Percentiles rank a stretch among this genome's conserved stretches.
Evolutionary conservation across 208 protist genomes (phyloP).

Genomic region (Leptomonas pyrrhocoris): DNA sequence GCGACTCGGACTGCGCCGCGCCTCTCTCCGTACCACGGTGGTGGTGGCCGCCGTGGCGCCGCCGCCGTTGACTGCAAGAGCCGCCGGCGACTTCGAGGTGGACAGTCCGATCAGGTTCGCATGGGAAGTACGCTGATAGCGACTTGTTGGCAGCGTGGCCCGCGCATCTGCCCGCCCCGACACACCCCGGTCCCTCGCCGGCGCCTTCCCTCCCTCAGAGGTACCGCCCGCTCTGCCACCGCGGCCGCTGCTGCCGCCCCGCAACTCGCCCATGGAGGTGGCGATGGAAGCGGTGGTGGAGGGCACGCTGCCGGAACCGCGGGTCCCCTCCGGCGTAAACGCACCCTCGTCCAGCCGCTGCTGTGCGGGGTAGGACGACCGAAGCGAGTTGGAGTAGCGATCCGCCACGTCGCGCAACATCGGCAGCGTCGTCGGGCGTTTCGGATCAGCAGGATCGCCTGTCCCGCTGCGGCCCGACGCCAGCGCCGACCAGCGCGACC

Average conservation of each 20-base stretch:
- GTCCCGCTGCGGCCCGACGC: background rate
- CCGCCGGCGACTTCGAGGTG: background rate
- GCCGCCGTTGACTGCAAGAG: background rate
- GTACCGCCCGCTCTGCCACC: background rate
- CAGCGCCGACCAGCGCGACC: background rate
- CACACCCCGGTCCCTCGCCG: background rate
- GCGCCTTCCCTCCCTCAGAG: background rate
- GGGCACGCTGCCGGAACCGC: background rate
- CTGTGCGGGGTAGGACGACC: slow-evolving; percentile 25
- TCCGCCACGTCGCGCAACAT: slow-evolving; percentile 26
- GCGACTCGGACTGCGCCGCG: slow-evolving; percentile 13
- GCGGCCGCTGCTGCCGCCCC: background rate
- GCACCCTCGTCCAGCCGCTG: slow-evolving; percentile 7
- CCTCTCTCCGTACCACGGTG: slow-evolving; percentile 1
- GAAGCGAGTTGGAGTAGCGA: slow-evolving; percentile 26
- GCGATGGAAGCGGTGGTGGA: background rate
- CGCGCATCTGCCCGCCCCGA: slow-evolving; percentile 12
- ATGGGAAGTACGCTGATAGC: slow-evolving; percentile 18
- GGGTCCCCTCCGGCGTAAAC: background rate
- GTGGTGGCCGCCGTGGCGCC: background rate
- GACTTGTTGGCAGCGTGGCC: background rate
- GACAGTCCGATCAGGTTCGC: slow-evolving; percentile 7
- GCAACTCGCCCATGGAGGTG: slow-evolving; percentile 1
- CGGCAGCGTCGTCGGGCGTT: background rate
- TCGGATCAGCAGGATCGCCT: background rate